A percentile compares a stretch with the other conserved stretches of the same genome.
phyloP scores from a whole-genome alignment of 768 basidiomycete genomes.

The Rhodotorula sphaerocarpa region DNA sequence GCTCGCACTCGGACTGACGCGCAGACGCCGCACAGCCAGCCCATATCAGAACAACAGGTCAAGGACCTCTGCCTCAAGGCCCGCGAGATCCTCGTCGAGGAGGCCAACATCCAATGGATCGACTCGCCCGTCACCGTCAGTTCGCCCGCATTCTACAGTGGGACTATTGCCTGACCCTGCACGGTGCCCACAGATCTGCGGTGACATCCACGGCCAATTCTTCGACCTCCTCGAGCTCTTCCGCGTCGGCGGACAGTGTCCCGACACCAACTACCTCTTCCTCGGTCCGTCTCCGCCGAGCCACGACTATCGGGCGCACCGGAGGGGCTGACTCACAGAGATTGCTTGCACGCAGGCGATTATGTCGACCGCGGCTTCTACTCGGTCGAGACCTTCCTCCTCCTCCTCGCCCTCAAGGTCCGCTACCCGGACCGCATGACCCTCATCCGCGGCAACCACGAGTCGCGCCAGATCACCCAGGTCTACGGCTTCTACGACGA shows the following conservation, averaged over 20 bases:
- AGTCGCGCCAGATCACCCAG: slow-evolving; percentile 93
- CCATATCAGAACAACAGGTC: slow-evolving; percentile 91
- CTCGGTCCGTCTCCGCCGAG: slow-evolving; percentile 47
- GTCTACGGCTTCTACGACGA: slow-evolving; percentile 60
- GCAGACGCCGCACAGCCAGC: slow-evolving; percentile 51
- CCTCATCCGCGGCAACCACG: slow-evolving; percentile 94
- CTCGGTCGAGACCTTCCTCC: slow-evolving; percentile 89
- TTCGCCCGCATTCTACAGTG: background rate
- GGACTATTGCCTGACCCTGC: background rate
- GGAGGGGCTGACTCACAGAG: background rate
- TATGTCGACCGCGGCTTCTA: slow-evolving; percentile 98
- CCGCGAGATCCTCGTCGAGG: slow-evolving; percentile 64
- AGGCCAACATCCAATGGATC: slow-evolving; percentile 92
- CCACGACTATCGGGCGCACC: too few species aligned
- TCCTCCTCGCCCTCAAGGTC: slow-evolving; percentile 86
- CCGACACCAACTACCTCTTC: slow-evolving; percentile 47
- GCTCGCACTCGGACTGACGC: background rate
- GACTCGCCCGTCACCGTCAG: slow-evolving; percentile 80
- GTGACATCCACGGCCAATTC: slow-evolving; percentile 96
- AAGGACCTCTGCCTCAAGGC: slow-evolving; percentile 92
- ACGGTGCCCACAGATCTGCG: slow-evolving; percentile 47
- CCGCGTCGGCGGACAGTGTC: slow-evolving; percentile 45
- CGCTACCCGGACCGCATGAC: slow-evolving; percentile 96
- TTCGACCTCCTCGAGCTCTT: slow-evolving; percentile 80
- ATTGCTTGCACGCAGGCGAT: too few species aligned